These are phyloP conservation scores for Tolypocladium nubicola DNA, from an alignment of 2,329 filamentous ascomycete genomes.

Conservation along the genomic window DNA sequence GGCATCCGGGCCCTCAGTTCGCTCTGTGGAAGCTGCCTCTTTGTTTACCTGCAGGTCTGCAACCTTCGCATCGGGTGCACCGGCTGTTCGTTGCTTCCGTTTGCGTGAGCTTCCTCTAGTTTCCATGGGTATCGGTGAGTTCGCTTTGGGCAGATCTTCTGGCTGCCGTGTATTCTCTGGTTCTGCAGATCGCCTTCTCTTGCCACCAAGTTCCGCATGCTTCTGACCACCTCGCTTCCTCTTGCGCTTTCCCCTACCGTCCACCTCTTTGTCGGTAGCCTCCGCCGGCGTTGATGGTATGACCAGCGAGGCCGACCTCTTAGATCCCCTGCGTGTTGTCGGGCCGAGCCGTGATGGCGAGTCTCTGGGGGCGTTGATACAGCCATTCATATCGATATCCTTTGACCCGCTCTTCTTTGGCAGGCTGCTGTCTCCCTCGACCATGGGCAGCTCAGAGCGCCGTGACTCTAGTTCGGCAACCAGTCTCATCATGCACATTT, in stretches of 20 bases:
- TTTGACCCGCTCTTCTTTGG: constrained; percentile 5
- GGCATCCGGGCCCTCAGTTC: constrained; percentile 9
- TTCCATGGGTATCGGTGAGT: constrained; percentile 1
- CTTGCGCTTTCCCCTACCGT: constrained; percentile 14
- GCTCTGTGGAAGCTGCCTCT: constrained; percentile 3
- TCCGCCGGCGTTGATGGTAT: constrained; percentile 14
- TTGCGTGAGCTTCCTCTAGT: constrained; percentile 10
- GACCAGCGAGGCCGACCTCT: constrained; percentile 7
- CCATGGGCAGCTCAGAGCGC: constrained; percentile 15
- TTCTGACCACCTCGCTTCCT: constrained; percentile 13
- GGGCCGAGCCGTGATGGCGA: constrained; percentile 7
- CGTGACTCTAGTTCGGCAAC: constrained; percentile 38
- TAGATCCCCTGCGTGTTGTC: constrained; percentile 3
- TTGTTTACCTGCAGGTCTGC: not conserved
- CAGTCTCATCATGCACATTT: constrained; percentile 36
- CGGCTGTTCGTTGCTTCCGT: constrained; percentile 4
- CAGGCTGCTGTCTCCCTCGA: constrained; percentile 8
- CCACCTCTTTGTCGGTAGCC: not conserved
- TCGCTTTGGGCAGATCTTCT: constrained; percentile 2
- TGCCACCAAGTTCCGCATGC: constrained; percentile 13
- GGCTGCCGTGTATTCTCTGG: constrained; percentile 6
- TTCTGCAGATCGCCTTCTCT: constrained; percentile 16
- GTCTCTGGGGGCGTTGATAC: constrained; percentile 12
- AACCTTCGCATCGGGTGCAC: not conserved
- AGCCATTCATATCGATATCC: constrained; percentile 4